Percentiles rank a stretch among this genome's conserved stretches.
Evolutionary conservation across 495 filamentous ascomycete species (phyloP).

Genomic region (Penicillium nucicola): DNA sequence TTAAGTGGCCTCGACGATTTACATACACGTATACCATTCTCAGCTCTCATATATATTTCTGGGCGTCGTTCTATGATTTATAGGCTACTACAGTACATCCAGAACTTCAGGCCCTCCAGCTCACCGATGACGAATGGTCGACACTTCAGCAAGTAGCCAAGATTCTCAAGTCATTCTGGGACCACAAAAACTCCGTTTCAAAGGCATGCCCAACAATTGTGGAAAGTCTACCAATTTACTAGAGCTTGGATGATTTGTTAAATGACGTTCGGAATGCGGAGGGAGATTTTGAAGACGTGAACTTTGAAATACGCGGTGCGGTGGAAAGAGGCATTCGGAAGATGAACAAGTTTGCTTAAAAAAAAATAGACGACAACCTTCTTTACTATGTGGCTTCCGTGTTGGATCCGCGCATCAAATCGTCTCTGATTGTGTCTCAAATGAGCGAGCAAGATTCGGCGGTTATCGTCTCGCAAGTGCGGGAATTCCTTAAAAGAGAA

Average conservation of each 20-base stretch:
- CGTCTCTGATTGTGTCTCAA: constrained; percentile 10
- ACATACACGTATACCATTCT: too few relatives aligned
- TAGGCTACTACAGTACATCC: too few relatives aligned
- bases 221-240: constrained; percentile 6
- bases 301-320: constrained; percentile 2
- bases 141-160: constrained; percentile 8
- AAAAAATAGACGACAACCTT: constrained; percentile 7
- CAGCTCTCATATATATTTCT: too few relatives aligned
- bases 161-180: constrained; percentile 9
- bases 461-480: constrained; percentile 2
- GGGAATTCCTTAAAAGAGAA: neutral
- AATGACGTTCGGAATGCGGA: constrained; percentile 4
- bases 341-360: constrained; percentile 11
- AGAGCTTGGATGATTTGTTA: constrained; percentile 5
- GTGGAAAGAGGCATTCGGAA: constrained; percentile 6
- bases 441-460: constrained; percentile 5
- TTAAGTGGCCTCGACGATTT: too few relatives aligned
- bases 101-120: constrained; percentile 9
- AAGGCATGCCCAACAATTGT: constrained; percentile 5
- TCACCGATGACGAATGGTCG: constrained; percentile 9
- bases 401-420: constrained; percentile 7
- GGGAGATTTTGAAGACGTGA: constrained; percentile 8
- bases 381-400: constrained; percentile 8
- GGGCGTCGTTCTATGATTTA: too few relatives aligned
- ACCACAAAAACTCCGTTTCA: constrained; percentile 9